A percentile compares a stretch with the other conserved stretches of the same genome.
Conservation (phyloP, 2,329 filamentous ascomycete genomes). For the Hymenoscyphus albidus region DNA sequence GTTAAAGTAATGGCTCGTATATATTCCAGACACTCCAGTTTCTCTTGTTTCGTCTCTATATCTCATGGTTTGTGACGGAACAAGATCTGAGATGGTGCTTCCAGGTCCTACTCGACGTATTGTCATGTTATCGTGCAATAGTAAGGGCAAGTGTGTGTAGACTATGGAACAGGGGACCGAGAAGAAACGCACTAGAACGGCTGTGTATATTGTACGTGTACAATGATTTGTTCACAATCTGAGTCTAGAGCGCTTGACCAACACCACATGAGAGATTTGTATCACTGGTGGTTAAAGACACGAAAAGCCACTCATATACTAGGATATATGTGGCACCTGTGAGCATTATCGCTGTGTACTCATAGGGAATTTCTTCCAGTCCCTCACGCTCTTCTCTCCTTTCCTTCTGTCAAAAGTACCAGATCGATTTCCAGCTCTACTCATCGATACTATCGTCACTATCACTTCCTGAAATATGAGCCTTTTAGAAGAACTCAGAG, state of each 20-base stretch:
- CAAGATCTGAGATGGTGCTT: too few relatives aligned
- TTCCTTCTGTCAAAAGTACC: neutral
- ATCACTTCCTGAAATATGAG: neutral
- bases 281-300: neutral
- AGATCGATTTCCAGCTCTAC: neutral
- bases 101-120: too few relatives aligned
- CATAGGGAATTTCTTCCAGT: neutral
- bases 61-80: too few relatives aligned
- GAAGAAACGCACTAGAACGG: neutral
- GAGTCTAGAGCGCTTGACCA: neutral
- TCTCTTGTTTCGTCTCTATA: neutral
- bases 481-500: neutral
- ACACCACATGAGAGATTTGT: neutral
- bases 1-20: too few relatives aligned
- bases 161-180: neutral
- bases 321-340: neutral
- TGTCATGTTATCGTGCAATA: too few relatives aligned
- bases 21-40: too few relatives aligned
- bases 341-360: neutral
- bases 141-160: neutral
- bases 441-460: neutral
- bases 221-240: too few relatives aligned
- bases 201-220: too few relatives aligned
- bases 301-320: neutral
- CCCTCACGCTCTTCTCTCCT: neutral